Conservation (phyloP, 371 early-diverging fungal genomes). For the Mucor plumbeus region DNA sequence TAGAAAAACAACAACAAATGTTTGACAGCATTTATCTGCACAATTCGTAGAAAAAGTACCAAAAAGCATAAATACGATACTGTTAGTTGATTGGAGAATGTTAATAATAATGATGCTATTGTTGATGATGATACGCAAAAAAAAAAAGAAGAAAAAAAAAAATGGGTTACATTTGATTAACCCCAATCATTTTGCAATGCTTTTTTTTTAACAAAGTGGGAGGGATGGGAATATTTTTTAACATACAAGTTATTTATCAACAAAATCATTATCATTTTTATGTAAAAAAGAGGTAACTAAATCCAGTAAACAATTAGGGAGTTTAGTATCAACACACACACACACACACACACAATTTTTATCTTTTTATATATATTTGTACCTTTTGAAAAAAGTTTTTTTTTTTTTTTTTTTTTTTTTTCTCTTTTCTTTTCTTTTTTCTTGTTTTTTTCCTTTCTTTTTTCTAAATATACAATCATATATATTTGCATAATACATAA, state of each 20-base stretch:
- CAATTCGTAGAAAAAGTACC: too few relatives aligned
- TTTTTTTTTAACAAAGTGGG: neutral
- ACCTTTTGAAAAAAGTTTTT: conserved; percentile 1
- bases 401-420: conserved; percentile 1
- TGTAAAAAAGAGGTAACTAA: conserved; percentile 11
- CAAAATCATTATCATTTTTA: neutral
- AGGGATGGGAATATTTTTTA: conserved; percentile 9
- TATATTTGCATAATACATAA: neutral
- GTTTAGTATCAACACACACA: conserved; percentile 22
- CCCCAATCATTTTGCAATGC: neutral
- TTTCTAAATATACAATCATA: neutral
- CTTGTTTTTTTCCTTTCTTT: neutral
- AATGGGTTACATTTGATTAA: neutral
- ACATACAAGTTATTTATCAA: conserved; percentile 3
- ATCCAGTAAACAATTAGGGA: conserved; percentile 21
- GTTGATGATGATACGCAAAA: neutral
- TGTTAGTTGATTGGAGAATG: neutral
- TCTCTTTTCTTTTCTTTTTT: neutral
- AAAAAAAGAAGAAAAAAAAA: neutral
- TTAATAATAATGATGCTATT: neutral
- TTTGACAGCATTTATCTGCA: neutral
- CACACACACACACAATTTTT: conserved; percentile 1
- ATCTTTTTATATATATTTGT: neutral
- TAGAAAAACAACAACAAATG: conserved; percentile 1
- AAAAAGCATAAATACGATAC: neutral